Conservation (phyloP, 345 rosid genomes). For the Combretum micranthum region DNA sequence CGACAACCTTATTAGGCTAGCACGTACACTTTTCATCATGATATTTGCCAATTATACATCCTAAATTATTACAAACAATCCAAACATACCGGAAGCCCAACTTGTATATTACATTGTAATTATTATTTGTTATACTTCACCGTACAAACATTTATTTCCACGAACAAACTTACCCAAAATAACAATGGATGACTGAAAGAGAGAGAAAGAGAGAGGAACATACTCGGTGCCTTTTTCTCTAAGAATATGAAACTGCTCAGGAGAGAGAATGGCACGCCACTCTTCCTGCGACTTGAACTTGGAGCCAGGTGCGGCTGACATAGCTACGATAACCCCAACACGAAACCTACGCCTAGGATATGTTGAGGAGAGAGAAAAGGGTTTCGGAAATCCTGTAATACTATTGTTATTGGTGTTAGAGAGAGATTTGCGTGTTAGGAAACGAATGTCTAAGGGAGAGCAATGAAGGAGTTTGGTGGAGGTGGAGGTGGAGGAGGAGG, state of each 20-base stretch:
- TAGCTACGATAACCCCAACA: slow-evolving; percentile 37
- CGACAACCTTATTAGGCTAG: too few species aligned
- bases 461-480: slow-evolving; percentile 7
- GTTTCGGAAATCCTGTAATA: not conserved
- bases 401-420: not conserved
- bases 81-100: too few species aligned
- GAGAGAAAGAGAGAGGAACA: not conserved
- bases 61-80: too few species aligned
- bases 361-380: slow-evolving; percentile 18
- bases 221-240: slow-evolving; percentile 91
- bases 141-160: too few species aligned
- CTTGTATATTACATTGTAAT: too few species aligned
- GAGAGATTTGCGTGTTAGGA: slow-evolving; percentile 10
- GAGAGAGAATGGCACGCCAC: slow-evolving; percentile 81
- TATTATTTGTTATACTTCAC: too few species aligned
- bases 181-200: too few species aligned
- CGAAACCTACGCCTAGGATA: slow-evolving; percentile 32
- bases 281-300: slow-evolving; percentile 78
- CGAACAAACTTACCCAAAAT: too few species aligned
- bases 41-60: too few species aligned
- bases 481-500: slow-evolving; percentile 16
- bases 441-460: not conserved
- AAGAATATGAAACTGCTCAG: slow-evolving; percentile 75
- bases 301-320: slow-evolving; percentile 50
- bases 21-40: too few species aligned